phyloP scores from a whole-genome alignment of 2,329 filamentous ascomycete genomes.

The Fonsecaea multimorphosa region DNA sequence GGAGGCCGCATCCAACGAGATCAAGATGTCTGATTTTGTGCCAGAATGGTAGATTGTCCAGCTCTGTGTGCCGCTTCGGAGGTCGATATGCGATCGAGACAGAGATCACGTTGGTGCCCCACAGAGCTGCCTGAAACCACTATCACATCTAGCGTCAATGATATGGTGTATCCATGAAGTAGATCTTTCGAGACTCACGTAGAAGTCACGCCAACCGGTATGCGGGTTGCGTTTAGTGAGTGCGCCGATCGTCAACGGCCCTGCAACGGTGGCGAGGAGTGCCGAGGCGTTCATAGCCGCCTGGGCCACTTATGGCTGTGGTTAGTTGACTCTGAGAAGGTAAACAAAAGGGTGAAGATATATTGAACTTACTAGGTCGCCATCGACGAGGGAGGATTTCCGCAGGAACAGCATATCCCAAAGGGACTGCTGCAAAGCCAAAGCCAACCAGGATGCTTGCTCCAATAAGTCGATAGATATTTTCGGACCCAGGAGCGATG shows the following conservation, averaged over 20 bases:
- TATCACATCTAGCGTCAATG: slow-evolving; percentile 14
- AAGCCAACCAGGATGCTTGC: slow-evolving; percentile 21
- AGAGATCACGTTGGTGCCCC: slow-evolving; percentile 16
- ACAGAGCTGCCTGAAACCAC: slow-evolving; percentile 29
- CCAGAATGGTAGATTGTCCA: slow-evolving; percentile 17
- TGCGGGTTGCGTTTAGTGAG: slow-evolving; percentile 19
- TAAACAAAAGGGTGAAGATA: not conserved
- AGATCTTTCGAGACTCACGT: not conserved
- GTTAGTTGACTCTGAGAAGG: not conserved
- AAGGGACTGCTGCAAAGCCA: slow-evolving; percentile 16
- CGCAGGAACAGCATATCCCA: slow-evolving; percentile 22
- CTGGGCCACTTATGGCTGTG: slow-evolving; percentile 22
- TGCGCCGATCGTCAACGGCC: slow-evolving; percentile 25
- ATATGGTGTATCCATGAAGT: not conserved
- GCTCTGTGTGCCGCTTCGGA: slow-evolving; percentile 23
- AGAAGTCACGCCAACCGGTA: slow-evolving; percentile 24
- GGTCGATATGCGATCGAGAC: slow-evolving; percentile 23
- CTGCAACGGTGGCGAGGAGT: not conserved
- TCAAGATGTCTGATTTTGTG: slow-evolving; percentile 24
- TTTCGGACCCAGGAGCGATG: slow-evolving; percentile 24
- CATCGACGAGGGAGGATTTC: slow-evolving; percentile 30
- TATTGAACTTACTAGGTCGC: slow-evolving; percentile 24
- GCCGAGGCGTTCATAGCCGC: slow-evolving; percentile 20
- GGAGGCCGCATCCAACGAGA: slow-evolving; percentile 16
- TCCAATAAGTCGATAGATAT: slow-evolving; percentile 26